Conservation (phyloP, 1,139 yeast genomes). For the Kodamaea fungicola region DNA sequence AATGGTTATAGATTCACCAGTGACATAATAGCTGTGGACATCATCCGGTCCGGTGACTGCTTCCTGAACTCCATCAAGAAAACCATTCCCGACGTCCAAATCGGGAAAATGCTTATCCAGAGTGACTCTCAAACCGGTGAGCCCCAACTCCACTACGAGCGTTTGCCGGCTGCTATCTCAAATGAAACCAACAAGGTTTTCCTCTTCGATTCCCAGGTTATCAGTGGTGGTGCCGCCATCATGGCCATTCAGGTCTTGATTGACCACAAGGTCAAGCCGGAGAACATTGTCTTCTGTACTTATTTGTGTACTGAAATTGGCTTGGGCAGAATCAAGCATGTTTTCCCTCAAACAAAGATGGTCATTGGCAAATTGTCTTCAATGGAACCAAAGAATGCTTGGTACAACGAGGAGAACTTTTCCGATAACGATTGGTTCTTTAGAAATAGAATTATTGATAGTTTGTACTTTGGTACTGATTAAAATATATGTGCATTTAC, state of each 20-base stretch:
- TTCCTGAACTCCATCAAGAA: constrained; percentile 74
- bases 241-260: constrained; percentile 89
- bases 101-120: constrained; percentile 84
- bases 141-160: constrained; percentile 81
- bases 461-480: constrained; percentile 74
- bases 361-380: constrained; percentile 67
- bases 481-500: constrained; percentile 9
- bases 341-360: constrained; percentile 65
- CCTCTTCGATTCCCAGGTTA: constrained; percentile 80
- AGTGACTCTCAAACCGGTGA: constrained; percentile 88
- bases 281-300: constrained; percentile 64
- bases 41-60: constrained; percentile 91
- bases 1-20: constrained; percentile 43
- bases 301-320: constrained; percentile 83
- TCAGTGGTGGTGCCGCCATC: constrained; percentile 90
- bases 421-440: constrained; percentile 58
- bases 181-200: constrained; percentile 47
- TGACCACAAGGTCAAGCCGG: constrained; percentile 70
- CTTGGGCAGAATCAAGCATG: constrained; percentile 67
- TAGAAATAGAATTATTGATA: constrained; percentile 69
- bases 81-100: constrained; percentile 70
- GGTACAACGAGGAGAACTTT: constrained; percentile 36
- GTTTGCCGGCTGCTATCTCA: constrained; percentile 46
- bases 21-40: constrained; percentile 66
- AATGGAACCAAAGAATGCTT: constrained; percentile 21